These are phyloP conservation scores for Mycena citricolor DNA, from an alignment of 1,284 basidiomycete species.

Conservation along the genomic window DNA sequence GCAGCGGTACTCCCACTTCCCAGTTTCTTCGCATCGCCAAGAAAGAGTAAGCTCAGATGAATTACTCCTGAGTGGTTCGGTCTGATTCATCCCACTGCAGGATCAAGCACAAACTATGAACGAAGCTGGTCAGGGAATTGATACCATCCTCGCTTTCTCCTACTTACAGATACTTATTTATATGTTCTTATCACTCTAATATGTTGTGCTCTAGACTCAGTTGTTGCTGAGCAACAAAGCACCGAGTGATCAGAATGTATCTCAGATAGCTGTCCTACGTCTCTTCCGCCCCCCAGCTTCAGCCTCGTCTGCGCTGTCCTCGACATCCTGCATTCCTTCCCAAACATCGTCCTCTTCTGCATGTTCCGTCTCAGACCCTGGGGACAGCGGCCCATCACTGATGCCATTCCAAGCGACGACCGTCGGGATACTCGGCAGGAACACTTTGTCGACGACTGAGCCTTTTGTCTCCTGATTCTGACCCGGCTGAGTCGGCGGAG, in stretches of 20 bases:
- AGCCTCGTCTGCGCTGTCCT: conserved; percentile 31
- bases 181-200: too few species aligned
- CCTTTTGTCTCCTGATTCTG: conserved; percentile 64
- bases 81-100: too few species aligned
- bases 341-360: conserved; percentile 47
- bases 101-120: conserved; percentile 12
- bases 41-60: too few species aligned
- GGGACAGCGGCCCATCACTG: conserved; percentile 5
- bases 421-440: conserved; percentile 66
- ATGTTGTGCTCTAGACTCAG: too few species aligned
- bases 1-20: conserved; percentile 49
- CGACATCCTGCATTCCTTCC: conserved; percentile 53
- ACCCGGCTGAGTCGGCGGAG: conserved; percentile 51
- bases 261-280: too few species aligned
- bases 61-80: too few species aligned
- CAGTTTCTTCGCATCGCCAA: conserved; percentile 59
- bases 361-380: conserved; percentile 17
- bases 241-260: too few species aligned
- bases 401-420: conserved; percentile 57
- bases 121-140: too few species aligned
- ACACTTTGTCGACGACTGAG: conserved; percentile 64
- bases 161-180: too few species aligned
- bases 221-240: too few species aligned
- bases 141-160: too few species aligned
- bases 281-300: conserved; percentile 13